A percentile compares a stretch with the other conserved stretches of the same genome.
Conservation (phyloP, 495 filamentous ascomycete species). For the Trichoderma reesei region DNA sequence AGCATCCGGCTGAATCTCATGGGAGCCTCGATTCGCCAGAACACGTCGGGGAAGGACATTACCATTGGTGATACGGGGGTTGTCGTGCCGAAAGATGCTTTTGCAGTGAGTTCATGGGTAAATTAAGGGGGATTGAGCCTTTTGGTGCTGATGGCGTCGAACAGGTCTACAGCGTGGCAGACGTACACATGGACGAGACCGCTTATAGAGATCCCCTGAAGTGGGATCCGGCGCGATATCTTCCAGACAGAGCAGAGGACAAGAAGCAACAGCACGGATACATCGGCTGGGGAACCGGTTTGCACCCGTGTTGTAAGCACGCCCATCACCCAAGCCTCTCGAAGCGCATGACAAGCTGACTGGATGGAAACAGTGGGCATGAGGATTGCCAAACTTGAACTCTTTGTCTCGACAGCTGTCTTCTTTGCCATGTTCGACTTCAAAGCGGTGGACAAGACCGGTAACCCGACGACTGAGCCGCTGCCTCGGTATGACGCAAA, state of each 20-base stretch:
- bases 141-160: neutral
- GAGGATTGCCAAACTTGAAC: constrained; percentile 33
- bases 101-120: constrained; percentile 14
- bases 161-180: constrained; percentile 21
- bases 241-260: constrained; percentile 32
- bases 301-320: constrained; percentile 34
- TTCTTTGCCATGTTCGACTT: constrained; percentile 24
- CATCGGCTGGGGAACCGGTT: constrained; percentile 35
- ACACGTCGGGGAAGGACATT: constrained; percentile 27
- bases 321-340: constrained; percentile 27
- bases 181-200: constrained; percentile 32
- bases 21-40: constrained; percentile 26
- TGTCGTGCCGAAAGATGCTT: constrained; percentile 34
- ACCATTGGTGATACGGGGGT: constrained; percentile 29
- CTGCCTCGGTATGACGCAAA: neutral
- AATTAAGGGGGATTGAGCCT: neutral
- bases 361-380: constrained; percentile 18
- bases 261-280: constrained; percentile 29
- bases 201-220: constrained; percentile 32
- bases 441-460: constrained; percentile 12
- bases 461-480: constrained; percentile 9
- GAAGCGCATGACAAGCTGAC: constrained; percentile 23
- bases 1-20: constrained; percentile 31
- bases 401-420: constrained; percentile 28
- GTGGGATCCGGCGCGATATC: constrained; percentile 37